Evolutionary conservation across 164 flowering plant species (phyloP), one percentile per base, ranked within the genome.

Genomic region (Sextonia rubra): DNA sequence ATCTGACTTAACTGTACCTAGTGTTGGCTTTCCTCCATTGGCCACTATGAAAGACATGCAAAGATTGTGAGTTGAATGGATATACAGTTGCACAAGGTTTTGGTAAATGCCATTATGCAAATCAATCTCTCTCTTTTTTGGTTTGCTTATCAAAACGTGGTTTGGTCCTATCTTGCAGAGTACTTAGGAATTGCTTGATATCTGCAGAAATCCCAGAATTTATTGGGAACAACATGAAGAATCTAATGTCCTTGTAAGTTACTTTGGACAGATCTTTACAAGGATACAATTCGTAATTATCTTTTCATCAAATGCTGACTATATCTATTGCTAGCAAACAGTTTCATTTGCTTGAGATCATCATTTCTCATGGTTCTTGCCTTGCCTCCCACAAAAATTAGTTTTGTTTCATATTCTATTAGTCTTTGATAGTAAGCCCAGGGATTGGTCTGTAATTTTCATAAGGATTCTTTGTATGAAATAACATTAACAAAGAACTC

Each of bases 141-240:
- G 3, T 15, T 52, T 18, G 58, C 58, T 64, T 29, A 29, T 27
- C 22, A 12, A 61, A 0, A 25, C 15, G 14, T 23, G 9, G 64
- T 29, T 64, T 37, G 11, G 49, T 32, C 20, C 11, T 20, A 70
- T 80, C 52, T 27, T 82, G 64, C 86, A 94, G 98, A 83, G 64
- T 80, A 44, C 74, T 92, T 56, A 85, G 95, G 77, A 92, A 87
- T 75, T 91, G 98, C 84, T 80, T 72, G 55, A 81, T 92, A 48
- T 77, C 69, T 62, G 98, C 81, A 58, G 2, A 73, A 58, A 88
- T 94, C 75, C 97, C 97, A 30, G 67, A 72, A 0, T 86, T 85
- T 76, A 77, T 91, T 71, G 89, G 83, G 3, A 25, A 66, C 22
- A 73, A 66, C 37, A 73, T 90, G 78, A 26, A 58, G 12, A 4